A percentile compares a stretch with the other conserved stretches of the same genome.
Evolutionary conservation across 805 yeast species (phyloP).

Genomic region (Candida germanica): DNA sequence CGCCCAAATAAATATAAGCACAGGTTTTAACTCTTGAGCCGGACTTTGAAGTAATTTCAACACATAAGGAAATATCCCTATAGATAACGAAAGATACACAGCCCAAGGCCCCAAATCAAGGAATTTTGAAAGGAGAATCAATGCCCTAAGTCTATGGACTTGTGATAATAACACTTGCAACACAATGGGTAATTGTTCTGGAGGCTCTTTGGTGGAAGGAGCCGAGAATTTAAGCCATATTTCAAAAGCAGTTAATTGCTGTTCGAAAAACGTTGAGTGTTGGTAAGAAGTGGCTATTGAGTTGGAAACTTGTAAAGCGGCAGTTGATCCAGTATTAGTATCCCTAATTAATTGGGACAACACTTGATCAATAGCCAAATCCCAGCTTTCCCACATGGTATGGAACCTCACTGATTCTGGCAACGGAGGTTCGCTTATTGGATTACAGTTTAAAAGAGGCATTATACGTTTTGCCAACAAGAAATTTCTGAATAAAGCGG

Average conservation of each 20-base stretch:
- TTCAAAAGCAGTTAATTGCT: conserved; percentile 93
- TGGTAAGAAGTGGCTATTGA: conserved; percentile 44
- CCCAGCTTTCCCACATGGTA: conserved; percentile 98
- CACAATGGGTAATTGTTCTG: conserved; percentile 93
- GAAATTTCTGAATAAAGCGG: conserved; percentile 92
- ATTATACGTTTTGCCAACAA: conserved; percentile 87
- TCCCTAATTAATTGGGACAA: conserved; percentile 63
- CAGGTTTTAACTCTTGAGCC: conserved; percentile 92
- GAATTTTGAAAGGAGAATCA: conserved; percentile 78
- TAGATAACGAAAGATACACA: conserved; percentile 84
- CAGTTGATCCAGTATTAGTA: neutral
- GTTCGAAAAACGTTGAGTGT: conserved; percentile 93
- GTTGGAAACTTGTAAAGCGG: neutral
- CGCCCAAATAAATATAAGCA: conserved; percentile 95
- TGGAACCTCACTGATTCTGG: conserved; percentile 81
- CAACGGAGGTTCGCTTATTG: conserved; percentile 87
- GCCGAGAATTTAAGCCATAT: conserved; percentile 89
- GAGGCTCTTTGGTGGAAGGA: conserved; percentile 77
- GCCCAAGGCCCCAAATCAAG: conserved; percentile 98
- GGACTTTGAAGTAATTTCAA: conserved; percentile 88
- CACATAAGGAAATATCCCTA: conserved; percentile 95
- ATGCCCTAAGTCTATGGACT: conserved; percentile 87
- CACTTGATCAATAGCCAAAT: conserved; percentile 92
- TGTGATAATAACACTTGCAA: conserved; percentile 90
- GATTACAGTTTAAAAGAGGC: conserved; percentile 92